Evolutionary conservation across 345 rosid species (phyloP).

Genomic region (Eucalyptus cloeziana): DNA sequence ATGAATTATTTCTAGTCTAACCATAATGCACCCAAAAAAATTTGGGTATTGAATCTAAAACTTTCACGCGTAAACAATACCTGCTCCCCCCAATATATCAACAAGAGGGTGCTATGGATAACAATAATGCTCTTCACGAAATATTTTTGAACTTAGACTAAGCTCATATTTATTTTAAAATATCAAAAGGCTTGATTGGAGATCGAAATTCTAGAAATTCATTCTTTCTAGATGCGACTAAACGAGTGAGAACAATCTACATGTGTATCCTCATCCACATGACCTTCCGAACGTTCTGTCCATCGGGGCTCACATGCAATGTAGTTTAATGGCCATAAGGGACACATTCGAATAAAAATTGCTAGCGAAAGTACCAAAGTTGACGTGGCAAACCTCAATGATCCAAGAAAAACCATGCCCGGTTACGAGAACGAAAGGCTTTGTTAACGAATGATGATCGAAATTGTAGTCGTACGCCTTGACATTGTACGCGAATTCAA

Average conservation of each 20-base stretch:
- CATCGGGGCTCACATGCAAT: background rate
- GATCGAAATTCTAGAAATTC: background rate
- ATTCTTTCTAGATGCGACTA: background rate
- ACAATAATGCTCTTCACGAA: background rate
- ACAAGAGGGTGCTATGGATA: background rate
- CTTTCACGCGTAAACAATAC: background rate
- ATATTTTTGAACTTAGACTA: background rate
- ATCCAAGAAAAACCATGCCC: background rate
- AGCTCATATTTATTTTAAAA: background rate
- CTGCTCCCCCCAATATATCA: background rate
- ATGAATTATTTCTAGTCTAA: background rate
- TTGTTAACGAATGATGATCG: background rate
- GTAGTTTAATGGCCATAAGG: background rate
- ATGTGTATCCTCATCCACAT: background rate
- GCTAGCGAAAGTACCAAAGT: background rate
- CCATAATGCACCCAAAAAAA: background rate
- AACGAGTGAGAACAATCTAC: background rate
- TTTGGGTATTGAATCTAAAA: background rate
- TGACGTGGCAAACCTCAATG: background rate
- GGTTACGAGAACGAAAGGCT: background rate
- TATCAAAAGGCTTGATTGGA: background rate
- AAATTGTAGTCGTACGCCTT: background rate
- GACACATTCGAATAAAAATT: background rate
- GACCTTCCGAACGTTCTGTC: background rate
- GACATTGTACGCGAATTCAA: background rate